Base-by-base conservation (phyloP, 441 rosid genomes). In the Pelargonium citronellum region DNA sequence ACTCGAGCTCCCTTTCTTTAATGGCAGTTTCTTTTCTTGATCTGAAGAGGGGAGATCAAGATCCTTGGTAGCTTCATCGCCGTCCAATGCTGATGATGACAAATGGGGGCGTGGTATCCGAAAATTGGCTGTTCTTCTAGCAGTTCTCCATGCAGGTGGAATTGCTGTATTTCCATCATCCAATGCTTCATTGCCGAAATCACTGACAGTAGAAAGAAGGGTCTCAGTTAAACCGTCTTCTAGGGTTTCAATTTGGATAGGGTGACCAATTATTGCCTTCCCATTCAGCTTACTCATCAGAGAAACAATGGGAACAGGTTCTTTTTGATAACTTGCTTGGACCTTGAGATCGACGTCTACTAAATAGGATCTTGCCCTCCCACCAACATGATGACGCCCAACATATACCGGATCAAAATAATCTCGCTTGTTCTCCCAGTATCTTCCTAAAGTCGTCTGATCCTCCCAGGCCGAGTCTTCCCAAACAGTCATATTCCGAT, bases 81-180 rank as follows among this genome's bases (percentile, higher is more conserved):
- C 81, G 10, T 81, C 86, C 60, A 81, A 79, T 41, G 86, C 37
- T 72, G 89, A 69, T 37, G 85, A 76, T 57, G 81, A 37, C 41
- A 37, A 80, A 47, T 83, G 83, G 49, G 87, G 80, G 61, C 97
- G 91, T 49, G 91, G 98, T 60, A 88, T 86, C 79, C 99, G 84
- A 63, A 86, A 83, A 75, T 85, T 88, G 37, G 97, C 72, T 17
- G 75, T 87, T 75, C 99, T 86, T 75, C 93, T 84, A 41, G 98
- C 98, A 44, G 98, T 95, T 82, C 88, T 87, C 98, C 99, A 92
- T n/a, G 95, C 89, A 27, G 89, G 85, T 66, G 90, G 82, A 66
- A 87, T 85, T 39, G 83, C 71, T 46, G 77, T 75, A 69, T 71
- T 77, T 73, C 80, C 87, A 67, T 84, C 90, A 66, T 73, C 79